phyloP scores from a whole-genome alignment of 371 early-diverging fungal species.

The Circinella minor region DNA sequence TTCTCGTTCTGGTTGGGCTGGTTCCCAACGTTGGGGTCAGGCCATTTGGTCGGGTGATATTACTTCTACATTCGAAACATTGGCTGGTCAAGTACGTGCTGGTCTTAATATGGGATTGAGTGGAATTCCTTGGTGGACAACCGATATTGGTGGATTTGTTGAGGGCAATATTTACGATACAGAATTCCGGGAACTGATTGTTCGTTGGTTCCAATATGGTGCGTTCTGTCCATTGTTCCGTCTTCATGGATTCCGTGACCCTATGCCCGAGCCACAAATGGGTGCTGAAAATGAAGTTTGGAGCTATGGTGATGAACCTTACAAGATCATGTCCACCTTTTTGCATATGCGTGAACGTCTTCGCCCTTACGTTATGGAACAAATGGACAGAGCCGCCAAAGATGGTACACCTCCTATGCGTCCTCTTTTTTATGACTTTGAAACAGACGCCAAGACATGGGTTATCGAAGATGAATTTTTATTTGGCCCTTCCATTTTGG shows the following conservation, averaged over 20 bases:
- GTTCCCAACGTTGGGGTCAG: constrained; percentile 24
- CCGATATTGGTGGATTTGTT: constrained; percentile 31
- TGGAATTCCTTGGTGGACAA: constrained; percentile 30
- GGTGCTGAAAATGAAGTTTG: constrained; percentile 25
- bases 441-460: constrained; percentile 35
- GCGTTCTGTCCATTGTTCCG: constrained; percentile 26
- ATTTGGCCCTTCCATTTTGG: constrained; percentile 40
- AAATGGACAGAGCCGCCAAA: constrained; percentile 23
- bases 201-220: constrained; percentile 32
- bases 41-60: constrained; percentile 27
- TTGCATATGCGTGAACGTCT: constrained; percentile 24
- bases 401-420: constrained; percentile 54
- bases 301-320: constrained; percentile 24
- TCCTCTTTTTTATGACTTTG: constrained; percentile 53
- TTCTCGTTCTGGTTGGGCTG: constrained; percentile 26
- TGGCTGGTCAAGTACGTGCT: constrained; percentile 23
- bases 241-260: constrained; percentile 29
- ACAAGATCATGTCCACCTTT: constrained; percentile 18
- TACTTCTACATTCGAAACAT: constrained; percentile 13
- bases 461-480: constrained; percentile 39
- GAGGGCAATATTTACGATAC: constrained; percentile 26
- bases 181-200: constrained; percentile 19
- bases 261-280: constrained; percentile 18
- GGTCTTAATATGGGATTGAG: constrained; percentile 26
- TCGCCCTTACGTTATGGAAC: constrained; percentile 24